A percentile compares a stretch with the other conserved stretches of the same genome.
These are phyloP conservation scores for Yamadazyma mexicana DNA, from an alignment of 1,139 yeast species.

Conservation along the genomic window DNA sequence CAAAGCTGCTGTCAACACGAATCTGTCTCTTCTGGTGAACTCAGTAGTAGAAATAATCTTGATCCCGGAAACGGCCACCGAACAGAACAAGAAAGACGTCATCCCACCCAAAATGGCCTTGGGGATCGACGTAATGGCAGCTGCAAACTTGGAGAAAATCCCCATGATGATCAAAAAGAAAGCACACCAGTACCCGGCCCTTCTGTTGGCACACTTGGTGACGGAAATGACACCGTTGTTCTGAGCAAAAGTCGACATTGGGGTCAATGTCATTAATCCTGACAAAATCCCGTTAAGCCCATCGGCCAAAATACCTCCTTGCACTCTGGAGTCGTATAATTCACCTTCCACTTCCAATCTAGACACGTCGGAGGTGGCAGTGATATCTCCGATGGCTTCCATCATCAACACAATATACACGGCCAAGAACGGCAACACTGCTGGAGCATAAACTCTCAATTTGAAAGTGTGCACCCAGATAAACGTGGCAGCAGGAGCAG, in stretches of 20 bases:
- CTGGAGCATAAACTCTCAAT: slow-evolving; percentile 75
- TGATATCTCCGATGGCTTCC: slow-evolving; percentile 92
- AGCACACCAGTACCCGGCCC: slow-evolving; percentile 88
- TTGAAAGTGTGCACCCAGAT: slow-evolving; percentile 85
- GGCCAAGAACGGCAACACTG: slow-evolving; percentile 79
- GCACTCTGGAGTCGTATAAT: slow-evolving; percentile 77
- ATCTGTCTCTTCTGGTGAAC: slow-evolving; percentile 85
- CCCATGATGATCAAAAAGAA: slow-evolving; percentile 84
- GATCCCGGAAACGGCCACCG: slow-evolving; percentile 88
- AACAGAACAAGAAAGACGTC: slow-evolving; percentile 85
- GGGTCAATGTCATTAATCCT: slow-evolving; percentile 74
- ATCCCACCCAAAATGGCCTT: slow-evolving; percentile 85
- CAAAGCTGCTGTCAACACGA: slow-evolving; percentile 73
- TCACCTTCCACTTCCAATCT: slow-evolving; percentile 81
- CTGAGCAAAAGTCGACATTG: slow-evolving; percentile 88
- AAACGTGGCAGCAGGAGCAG: slow-evolving; percentile 83
- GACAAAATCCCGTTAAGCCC: slow-evolving; percentile 71
- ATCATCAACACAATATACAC: slow-evolving; percentile 78
- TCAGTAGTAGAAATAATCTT: slow-evolving; percentile 73
- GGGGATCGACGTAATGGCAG: slow-evolving; percentile 84
- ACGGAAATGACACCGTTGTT: slow-evolving; percentile 91
- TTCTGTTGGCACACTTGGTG: slow-evolving; percentile 85
- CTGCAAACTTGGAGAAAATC: slow-evolving; percentile 83
- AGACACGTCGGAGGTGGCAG: slow-evolving; percentile 90
- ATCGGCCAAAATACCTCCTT: slow-evolving; percentile 90